These are phyloP conservation scores for Canavalia ensiformis DNA, from an alignment of 306 rosid species.

Conservation along the genomic window DNA sequence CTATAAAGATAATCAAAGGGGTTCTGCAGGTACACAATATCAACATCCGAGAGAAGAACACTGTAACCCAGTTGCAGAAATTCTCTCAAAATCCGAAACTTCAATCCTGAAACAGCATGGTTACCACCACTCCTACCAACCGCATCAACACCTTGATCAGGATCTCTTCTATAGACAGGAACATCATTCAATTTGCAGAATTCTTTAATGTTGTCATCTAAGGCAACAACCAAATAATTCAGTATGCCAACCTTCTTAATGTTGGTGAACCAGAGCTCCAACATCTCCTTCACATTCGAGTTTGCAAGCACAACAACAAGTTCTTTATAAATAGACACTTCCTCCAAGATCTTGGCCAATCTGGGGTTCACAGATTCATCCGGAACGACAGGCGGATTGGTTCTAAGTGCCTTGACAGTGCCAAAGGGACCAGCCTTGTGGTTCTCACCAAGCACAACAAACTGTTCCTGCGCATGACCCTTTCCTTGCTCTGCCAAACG, in stretches of 20 bases:
- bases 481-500: conserved; percentile 75
- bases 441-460: conserved; percentile 66
- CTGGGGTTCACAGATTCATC: conserved; percentile 86
- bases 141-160: conserved; percentile 71
- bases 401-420: conserved; percentile 82
- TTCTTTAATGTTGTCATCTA: conserved; percentile 70
- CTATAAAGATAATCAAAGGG: conserved; percentile 85
- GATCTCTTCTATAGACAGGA: conserved; percentile 84
- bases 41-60: conserved; percentile 86
- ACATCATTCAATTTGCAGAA: conserved; percentile 77
- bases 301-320: conserved; percentile 79
- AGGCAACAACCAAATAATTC: conserved; percentile 81
- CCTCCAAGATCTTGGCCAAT: conserved; percentile 73
- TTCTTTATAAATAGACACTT: conserved; percentile 75
- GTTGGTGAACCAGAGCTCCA: conserved; percentile 77
- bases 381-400: conserved; percentile 77
- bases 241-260: conserved; percentile 78
- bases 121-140: conserved; percentile 71
- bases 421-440: conserved; percentile 89
- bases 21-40: conserved; percentile 87
- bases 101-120: conserved; percentile 88
- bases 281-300: conserved; percentile 76
- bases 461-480: conserved; percentile 73
- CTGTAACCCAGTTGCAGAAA: conserved; percentile 87
- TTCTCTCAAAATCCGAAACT: conserved; percentile 84